Evolutionary conservation across 192 early-diverging fungal genomes (phyloP).

Genomic region (Piromyces finnis): DNA sequence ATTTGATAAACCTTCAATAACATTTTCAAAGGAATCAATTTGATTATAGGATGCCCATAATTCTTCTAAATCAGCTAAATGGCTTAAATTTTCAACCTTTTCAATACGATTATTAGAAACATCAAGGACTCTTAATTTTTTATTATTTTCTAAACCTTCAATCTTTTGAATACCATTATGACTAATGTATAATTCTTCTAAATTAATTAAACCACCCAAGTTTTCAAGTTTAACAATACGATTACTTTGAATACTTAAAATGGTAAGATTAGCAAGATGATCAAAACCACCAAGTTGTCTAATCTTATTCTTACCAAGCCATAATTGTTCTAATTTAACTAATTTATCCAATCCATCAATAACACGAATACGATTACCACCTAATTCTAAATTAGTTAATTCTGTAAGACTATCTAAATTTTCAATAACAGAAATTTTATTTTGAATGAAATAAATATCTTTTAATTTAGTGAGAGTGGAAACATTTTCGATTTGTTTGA

Average conservation of each 20-base stretch:
- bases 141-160: conserved; percentile 62
- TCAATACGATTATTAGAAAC: conserved; percentile 61
- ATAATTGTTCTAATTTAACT: conserved; percentile 70
- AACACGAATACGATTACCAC: conserved; percentile 84
- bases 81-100: conserved; percentile 52
- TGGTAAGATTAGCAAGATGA: conserved; percentile 17
- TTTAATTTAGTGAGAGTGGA: conserved; percentile 35
- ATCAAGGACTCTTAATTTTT: conserved; percentile 61
- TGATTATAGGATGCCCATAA: conserved; percentile 48
- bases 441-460: conserved; percentile 81
- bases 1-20: conserved; percentile 43
- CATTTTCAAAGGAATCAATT: conserved; percentile 13
- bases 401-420: conserved; percentile 43
- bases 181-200: conserved; percentile 84
- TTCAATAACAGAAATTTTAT: conserved; percentile 73
- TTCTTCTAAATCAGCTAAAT: conserved; percentile 56
- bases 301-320: conserved; percentile 98
- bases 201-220: conserved; percentile 34
- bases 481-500: conserved; percentile 56
- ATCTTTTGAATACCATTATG: conserved; percentile 75
- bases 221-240: conserved; percentile 61
- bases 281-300: conserved; percentile 39
- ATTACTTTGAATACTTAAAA: conserved; percentile 76
- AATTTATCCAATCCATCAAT: conserved; percentile 38
- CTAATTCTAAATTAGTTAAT: conserved; percentile 76